Conservation (phyloP, 805 yeast genomes). For the Blastobotrys terrestris region DNA sequence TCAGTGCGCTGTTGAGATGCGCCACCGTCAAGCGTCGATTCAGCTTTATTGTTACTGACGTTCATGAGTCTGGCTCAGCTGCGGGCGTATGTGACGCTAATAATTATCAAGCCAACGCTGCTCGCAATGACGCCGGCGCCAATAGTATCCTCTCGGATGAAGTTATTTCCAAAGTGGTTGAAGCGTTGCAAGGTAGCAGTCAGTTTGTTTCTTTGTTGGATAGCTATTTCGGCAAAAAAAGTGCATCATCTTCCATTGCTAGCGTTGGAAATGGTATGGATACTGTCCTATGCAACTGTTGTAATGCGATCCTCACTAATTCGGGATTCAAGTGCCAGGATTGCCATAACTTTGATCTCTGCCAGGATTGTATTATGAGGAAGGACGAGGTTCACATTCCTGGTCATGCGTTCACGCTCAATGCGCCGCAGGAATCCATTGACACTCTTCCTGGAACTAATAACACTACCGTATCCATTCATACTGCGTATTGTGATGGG, state of each 20-base stretch:
- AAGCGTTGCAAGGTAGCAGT: background rate
- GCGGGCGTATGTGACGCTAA: too few relatives aligned
- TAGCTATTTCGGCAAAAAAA: background rate
- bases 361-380: slow-evolving; percentile 32
- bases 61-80: too few relatives aligned
- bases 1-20: slow-evolving; percentile 12
- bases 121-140: background rate
- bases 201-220: background rate
- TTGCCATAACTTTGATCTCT: slow-evolving; percentile 46
- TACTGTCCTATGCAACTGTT: slow-evolving; percentile 23
- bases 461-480: background rate
- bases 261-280: background rate
- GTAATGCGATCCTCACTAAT: slow-evolving; percentile 31
- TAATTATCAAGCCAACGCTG: too few relatives aligned
- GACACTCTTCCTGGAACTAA: too few relatives aligned
- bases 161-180: background rate
- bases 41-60: slow-evolving; percentile 6
- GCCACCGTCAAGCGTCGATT: slow-evolving; percentile 14
- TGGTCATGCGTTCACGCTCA: slow-evolving; percentile 9
- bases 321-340: slow-evolving; percentile 41
- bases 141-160: background rate
- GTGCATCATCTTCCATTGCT: background rate
- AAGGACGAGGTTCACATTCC: slow-evolving; percentile 19
- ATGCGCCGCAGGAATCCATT: too few relatives aligned
- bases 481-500: slow-evolving; percentile 23